These are phyloP conservation scores for Gossypium schwendimanii DNA, from an alignment of 441 rosid genomes.

Conservation along the genomic window DNA sequence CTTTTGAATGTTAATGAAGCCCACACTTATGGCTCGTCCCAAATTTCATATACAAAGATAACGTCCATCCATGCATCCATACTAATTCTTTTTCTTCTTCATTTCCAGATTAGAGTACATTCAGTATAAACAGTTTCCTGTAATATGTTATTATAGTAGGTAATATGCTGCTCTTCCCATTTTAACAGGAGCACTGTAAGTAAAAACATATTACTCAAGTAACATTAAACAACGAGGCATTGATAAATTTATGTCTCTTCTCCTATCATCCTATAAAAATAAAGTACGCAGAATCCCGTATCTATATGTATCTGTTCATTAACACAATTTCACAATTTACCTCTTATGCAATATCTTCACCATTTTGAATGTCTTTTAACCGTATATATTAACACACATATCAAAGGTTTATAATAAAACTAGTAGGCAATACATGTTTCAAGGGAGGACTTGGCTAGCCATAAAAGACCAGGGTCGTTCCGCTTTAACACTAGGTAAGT, in stretches of 20 bases:
- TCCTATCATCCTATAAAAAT: not conserved
- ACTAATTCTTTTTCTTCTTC: not conserved
- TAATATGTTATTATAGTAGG: too few relatives aligned
- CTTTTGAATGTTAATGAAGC: conserved; percentile 7
- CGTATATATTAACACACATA: not conserved
- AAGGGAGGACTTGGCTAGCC: conserved; percentile 84
- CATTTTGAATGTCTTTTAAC: not conserved
- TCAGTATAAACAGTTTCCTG: not conserved
- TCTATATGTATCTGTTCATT: not conserved
- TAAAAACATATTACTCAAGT: too few relatives aligned
- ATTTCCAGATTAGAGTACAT: not conserved
- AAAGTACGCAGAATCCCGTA: not conserved
- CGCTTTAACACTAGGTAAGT: conserved; percentile 69
- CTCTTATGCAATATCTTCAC: not conserved
- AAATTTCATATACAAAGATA: not conserved
- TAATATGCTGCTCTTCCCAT: too few relatives aligned
- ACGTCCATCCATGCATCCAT: not conserved
- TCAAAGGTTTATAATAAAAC: not conserved
- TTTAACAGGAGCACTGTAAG: too few relatives aligned
- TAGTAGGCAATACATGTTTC: conserved; percentile 44
- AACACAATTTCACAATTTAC: not conserved
- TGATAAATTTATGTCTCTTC: too few relatives aligned
- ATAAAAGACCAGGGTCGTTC: conserved; percentile 83
- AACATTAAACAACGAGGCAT: too few relatives aligned
- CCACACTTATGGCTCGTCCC: not conserved